These are phyloP conservation scores for Helminthosporium solani DNA, from an alignment of 2,329 filamentous ascomycete species.

Conservation along the genomic window DNA sequence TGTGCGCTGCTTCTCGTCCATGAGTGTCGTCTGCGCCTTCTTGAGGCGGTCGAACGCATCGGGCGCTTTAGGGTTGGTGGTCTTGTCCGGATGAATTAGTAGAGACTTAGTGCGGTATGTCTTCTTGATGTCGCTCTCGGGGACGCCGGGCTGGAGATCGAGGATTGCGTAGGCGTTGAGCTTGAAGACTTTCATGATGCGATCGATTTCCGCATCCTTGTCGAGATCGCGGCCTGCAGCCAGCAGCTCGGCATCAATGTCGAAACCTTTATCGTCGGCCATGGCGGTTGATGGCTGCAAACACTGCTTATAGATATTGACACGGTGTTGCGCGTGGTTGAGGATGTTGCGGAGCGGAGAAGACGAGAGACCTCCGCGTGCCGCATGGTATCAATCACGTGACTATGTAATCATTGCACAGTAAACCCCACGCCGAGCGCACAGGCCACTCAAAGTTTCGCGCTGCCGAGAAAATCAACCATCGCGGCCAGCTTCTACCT, in stretches of 20 bases:
- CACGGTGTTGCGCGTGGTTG: neutral
- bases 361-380: neutral
- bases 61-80: constrained; percentile 82
- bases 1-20: constrained; percentile 89
- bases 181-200: constrained; percentile 87
- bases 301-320: no score
- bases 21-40: constrained; percentile 85
- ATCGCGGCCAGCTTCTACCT: constrained; percentile 4
- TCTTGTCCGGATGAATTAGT: constrained; percentile 98
- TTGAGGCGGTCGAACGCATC: constrained; percentile 96
- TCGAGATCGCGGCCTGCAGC: constrained; percentile 86
- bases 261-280: constrained; percentile 63
- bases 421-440: constrained; percentile 12
- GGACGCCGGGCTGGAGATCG: constrained; percentile 90
- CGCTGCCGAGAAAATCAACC: constrained; percentile 29
- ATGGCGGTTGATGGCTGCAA: no score
- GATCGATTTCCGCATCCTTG: constrained; percentile 96
- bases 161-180: constrained; percentile 87
- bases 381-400: no score
- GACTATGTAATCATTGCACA: no score
- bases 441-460: constrained; percentile 15
- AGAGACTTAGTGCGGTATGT: constrained; percentile 97
- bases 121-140: constrained; percentile 93
- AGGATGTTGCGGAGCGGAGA: neutral
- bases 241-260: constrained; percentile 71